A percentile compares a stretch with the other conserved stretches of the same genome.
Conservation (phyloP, 306 rosid species). For the Corylus americana region DNA sequence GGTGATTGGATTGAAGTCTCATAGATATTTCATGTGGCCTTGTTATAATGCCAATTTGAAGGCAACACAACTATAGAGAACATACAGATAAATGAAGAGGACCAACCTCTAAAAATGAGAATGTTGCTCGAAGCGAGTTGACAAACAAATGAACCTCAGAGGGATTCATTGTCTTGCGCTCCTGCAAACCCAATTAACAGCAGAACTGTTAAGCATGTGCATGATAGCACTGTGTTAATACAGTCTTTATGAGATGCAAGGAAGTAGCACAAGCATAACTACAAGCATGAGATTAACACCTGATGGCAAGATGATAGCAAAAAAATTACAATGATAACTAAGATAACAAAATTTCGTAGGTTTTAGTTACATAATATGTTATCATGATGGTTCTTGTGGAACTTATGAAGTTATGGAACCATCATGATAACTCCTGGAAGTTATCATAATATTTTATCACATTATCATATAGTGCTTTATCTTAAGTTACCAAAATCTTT, state of each 20-base stretch:
- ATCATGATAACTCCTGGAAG: no score
- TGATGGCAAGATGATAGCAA: neutral
- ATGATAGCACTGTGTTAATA: constrained; percentile 7
- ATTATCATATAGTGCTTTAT: neutral
- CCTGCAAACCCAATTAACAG: constrained; percentile 56
- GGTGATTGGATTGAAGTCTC: neutral
- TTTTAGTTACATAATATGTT: neutral
- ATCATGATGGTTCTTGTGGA: neutral
- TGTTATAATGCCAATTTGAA: constrained; percentile 14
- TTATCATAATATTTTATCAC: neutral
- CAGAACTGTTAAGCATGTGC: neutral
- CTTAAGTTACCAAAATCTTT: neutral
- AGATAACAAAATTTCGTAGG: neutral
- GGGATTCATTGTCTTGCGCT: constrained; percentile 62
- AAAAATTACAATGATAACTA: neutral
- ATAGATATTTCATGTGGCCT: constrained; percentile 18
- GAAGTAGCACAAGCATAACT: neutral
- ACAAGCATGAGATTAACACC: neutral
- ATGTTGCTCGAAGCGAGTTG: constrained; percentile 66
- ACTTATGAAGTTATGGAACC: neutral
- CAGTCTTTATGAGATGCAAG: neutral
- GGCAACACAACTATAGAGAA: constrained; percentile 21
- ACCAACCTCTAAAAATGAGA: constrained; percentile 72
- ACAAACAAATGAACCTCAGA: constrained; percentile 62
- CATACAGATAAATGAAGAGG: constrained; percentile 16